Evolutionary conservation across 1,284 basidiomycete species (phyloP), one percentile per base, ranked within the genome.

Genomic region (Sanghuangporus sanghuang): DNA sequence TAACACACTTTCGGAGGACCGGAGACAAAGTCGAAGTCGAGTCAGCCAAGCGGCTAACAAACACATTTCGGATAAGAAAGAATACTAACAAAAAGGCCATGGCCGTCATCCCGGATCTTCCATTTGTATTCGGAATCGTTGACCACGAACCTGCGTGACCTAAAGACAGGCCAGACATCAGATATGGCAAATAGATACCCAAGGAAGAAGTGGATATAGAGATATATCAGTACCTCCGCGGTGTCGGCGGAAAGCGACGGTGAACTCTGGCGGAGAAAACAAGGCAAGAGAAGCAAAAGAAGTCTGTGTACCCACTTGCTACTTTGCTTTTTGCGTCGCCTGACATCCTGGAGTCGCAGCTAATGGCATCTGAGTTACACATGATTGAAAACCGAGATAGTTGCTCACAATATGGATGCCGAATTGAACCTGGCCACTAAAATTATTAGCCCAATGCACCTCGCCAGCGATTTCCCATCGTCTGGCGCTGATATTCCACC

Each of bases 101-200:
- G 68, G 50, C 75, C 76, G 62, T 80, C 78, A 50, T 81, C 78
- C 60, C 72, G 72, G 53, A 79, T 73, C 71, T 83, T 85, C 85
- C 85, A 85, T 69, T 85, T 85, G 73, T 85, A 85, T 67, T 84
- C 81, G 32, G 74, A 70, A 38, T 77, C 78, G 23, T 72, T 73
- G 44, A 73, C 80, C 68, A 79, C 83, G 74, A 85, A 86, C 38
- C 84, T 75, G 60, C 85, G 79, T 18, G 84, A 85, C 64, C 82
- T 83, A 57, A 39, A 3, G 18, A 50, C 49, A 56, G 42, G 21
- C 27, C 50, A 9, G 35, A 21, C 23, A 59, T 48, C 21, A 62
- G 56, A 12, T 36, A 54, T 38, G 35, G 53, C 8, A 18, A n/a
- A 38, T 36, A 14, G 6, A 7, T 54, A 32, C 32, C 36, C 32